These are phyloP conservation scores for Karstenula rhodostoma DNA, from an alignment of 2,329 filamentous ascomycete species.

Conservation along the genomic window DNA sequence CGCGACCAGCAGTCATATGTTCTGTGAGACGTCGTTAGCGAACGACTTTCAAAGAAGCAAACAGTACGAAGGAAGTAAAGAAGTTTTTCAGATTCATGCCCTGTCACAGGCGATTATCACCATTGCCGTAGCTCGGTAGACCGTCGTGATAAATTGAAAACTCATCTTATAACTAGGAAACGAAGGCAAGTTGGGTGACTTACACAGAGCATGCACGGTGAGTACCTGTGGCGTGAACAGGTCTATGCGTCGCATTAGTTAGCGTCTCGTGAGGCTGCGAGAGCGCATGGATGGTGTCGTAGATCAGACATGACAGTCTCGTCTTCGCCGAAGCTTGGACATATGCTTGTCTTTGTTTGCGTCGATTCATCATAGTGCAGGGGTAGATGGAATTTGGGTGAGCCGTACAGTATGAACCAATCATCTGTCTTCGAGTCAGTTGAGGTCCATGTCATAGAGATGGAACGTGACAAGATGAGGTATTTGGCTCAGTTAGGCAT, in stretches of 20 bases:
- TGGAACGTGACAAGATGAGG: conserved; percentile 10
- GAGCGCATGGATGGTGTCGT: conserved; percentile 27
- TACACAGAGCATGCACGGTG: conserved; percentile 16
- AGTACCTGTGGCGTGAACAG: background rate
- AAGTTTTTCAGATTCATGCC: conserved; percentile 58
- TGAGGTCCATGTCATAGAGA: conserved; percentile 6
- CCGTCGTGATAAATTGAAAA: conserved; percentile 75
- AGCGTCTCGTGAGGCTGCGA: conserved; percentile 20
- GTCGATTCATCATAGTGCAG: conserved; percentile 78
- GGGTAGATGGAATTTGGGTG: conserved; percentile 6
- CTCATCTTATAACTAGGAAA: conserved; percentile 45
- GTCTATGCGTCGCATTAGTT: conserved; percentile 33
- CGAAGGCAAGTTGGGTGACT: conserved; percentile 13
- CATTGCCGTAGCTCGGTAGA: conserved; percentile 84
- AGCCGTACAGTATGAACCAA: conserved; percentile 8
- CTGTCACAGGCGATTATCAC: conserved; percentile 82
- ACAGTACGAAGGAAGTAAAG: background rate
- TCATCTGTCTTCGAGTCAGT: conserved; percentile 8
- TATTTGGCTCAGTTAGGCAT: conserved; percentile 59
- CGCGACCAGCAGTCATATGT: background rate
- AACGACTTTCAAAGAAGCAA: background rate
- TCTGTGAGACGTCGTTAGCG: conserved; percentile 1
- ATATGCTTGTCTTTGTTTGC: conserved; percentile 92
- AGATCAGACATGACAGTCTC: conserved; percentile 50
- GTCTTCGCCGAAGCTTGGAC: conserved; percentile 77